These are phyloP conservation scores for Cucurbita maxima DNA, from an alignment of 306 rosid genomes.

Conservation along the genomic window DNA sequence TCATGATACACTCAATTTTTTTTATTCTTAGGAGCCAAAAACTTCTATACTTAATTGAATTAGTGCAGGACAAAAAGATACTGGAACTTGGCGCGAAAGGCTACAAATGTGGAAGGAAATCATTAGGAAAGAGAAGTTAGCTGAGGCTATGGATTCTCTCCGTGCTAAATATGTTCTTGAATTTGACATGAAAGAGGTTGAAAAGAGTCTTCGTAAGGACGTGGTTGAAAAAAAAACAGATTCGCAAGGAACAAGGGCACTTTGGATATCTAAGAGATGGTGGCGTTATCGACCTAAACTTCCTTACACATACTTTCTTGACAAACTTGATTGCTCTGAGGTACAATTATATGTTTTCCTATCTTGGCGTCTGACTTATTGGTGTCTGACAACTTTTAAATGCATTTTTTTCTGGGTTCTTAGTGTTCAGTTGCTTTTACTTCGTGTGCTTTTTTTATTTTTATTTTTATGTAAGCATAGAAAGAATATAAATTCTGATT, in stretches of 20 bases:
- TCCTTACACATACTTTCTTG: constrained; percentile 77
- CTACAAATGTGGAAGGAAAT: constrained; percentile 65
- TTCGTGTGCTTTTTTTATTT: not conserved
- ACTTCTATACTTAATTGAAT: constrained; percentile 15
- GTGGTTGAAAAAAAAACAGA: constrained; percentile 48
- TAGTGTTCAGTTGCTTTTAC: not conserved
- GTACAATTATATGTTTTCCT: constrained; percentile 24
- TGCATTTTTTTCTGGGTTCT: not conserved
- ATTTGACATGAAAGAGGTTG: constrained; percentile 98
- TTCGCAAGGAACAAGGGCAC: constrained; percentile 56
- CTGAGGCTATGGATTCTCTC: constrained; percentile 42
- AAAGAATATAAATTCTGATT: not conserved
- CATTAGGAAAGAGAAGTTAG: constrained; percentile 49
- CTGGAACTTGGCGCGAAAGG: constrained; percentile 77
- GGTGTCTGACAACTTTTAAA: not conserved
- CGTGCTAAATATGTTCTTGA: constrained; percentile 68
- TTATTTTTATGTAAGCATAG: not conserved
- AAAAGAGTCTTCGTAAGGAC: constrained; percentile 80
- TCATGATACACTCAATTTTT: not conserved
- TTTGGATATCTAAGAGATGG: constrained; percentile 97
- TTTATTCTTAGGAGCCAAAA: not conserved
- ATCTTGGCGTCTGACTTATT: not conserved
- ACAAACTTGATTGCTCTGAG: constrained; percentile 88
- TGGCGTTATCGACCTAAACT: constrained; percentile 90
- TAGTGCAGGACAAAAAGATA: constrained; percentile 30